A percentile compares a stretch with the other conserved stretches of the same genome.
Conservation (phyloP, 768 basidiomycete genomes). For the Crepidotus variabilis region DNA sequence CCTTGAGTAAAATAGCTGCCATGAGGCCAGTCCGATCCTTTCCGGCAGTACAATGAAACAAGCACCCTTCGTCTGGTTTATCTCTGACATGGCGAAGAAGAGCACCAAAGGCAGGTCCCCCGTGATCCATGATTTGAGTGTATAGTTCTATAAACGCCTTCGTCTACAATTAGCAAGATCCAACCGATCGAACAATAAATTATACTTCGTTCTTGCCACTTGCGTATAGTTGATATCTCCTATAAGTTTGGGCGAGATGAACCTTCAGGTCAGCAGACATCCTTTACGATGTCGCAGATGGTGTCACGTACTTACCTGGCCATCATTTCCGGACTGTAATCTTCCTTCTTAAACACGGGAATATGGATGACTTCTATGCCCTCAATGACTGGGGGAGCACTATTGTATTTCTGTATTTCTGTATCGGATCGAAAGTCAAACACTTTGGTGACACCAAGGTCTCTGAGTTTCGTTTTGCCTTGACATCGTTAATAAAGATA, state of each 20-base stretch:
- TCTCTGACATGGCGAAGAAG: conserved; percentile 76
- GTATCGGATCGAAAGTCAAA: conserved; percentile 80
- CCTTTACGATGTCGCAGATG: conserved; percentile 9
- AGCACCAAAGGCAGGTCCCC: conserved; percentile 60
- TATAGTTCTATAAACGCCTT: conserved; percentile 82
- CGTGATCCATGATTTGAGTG: conserved; percentile 76
- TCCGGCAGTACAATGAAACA: conserved; percentile 85
- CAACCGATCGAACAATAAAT: background rate
- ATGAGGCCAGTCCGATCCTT: conserved; percentile 81
- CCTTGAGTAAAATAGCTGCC: conserved; percentile 70
- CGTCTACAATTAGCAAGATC: background rate
- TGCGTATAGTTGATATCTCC: conserved; percentile 72
- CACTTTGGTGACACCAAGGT: conserved; percentile 62
- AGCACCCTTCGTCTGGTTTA: conserved; percentile 54
- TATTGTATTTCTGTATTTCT: conserved; percentile 71
- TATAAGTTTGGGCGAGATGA: conserved; percentile 16
- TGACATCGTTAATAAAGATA: conserved; percentile 4
- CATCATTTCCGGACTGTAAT: conserved; percentile 83
- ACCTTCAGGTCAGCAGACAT: conserved; percentile 21
- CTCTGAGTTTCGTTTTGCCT: conserved; percentile 57
- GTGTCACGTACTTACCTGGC: conserved; percentile 65
- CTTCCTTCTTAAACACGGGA: conserved; percentile 69
- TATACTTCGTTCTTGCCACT: conserved; percentile 74
- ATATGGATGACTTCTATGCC: conserved; percentile 56
- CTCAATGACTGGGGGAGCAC: conserved; percentile 60